A percentile compares a stretch with the other conserved stretches of the same genome.
Conservation (phyloP, 768 basidiomycete species). For the Pholiota conissans region DNA sequence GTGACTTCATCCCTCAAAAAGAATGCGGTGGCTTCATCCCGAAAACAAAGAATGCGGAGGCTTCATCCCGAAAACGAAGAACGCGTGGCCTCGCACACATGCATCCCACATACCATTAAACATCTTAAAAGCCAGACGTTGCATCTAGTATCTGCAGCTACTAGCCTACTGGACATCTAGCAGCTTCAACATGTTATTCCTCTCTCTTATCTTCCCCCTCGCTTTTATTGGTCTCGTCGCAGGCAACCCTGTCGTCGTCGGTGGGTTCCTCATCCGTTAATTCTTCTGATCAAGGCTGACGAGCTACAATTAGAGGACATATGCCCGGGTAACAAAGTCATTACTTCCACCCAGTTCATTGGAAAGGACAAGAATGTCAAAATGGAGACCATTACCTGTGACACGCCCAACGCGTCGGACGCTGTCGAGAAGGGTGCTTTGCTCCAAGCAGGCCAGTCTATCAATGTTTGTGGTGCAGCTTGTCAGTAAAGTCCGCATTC, state of each 20-base stretch:
- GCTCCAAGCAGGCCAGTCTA: slow-evolving; percentile 25
- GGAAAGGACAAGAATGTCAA: slow-evolving; percentile 43
- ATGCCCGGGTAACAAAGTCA: slow-evolving; percentile 10
- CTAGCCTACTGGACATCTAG: neutral
- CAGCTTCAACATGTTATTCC: neutral
- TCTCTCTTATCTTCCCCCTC: neutral
- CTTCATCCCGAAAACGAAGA: no score
- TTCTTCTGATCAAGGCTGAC: no score
- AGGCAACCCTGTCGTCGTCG: neutral
- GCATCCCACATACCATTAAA: neutral
- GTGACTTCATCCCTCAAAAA: no score
- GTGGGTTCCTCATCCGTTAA: neutral
- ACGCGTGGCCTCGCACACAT: neutral
- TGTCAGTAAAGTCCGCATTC: no score
- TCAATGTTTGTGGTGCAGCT: slow-evolving; percentile 38
- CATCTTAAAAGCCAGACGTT: neutral
- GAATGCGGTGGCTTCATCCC: no score
- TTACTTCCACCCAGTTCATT: slow-evolving; percentile 25
- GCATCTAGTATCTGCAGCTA: neutral
- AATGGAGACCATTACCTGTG: slow-evolving; percentile 25
- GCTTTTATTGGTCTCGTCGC: neutral
- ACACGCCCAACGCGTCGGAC: neutral
- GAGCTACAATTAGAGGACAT: slow-evolving; percentile 11
- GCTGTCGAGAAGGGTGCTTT: slow-evolving; percentile 10
- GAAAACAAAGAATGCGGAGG: no score